Conservation (phyloP, 169 alveolate species). For the Eimeria sp. region DNA sequence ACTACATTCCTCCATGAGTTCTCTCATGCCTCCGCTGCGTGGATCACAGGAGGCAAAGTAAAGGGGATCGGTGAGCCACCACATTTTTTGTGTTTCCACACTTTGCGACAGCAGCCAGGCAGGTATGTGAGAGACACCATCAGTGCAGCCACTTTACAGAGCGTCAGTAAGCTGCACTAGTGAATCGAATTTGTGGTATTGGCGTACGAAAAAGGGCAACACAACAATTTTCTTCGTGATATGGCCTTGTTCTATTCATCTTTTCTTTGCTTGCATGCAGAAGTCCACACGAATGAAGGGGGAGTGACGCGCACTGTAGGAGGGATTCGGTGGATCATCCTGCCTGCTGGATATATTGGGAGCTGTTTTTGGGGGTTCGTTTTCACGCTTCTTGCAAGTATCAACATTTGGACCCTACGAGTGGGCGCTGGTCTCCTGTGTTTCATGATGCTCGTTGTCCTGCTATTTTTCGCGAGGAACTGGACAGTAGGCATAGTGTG, state of each 20-base stretch:
- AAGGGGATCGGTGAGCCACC: slow-evolving; percentile 86
- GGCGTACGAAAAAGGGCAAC: not conserved
- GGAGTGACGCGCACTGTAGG: slow-evolving; percentile 88
- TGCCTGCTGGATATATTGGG: slow-evolving; percentile 90
- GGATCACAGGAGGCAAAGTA: slow-evolving; percentile 89
- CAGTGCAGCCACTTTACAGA: not conserved
- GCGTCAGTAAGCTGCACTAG: not conserved
- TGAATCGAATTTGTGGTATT: not conserved
- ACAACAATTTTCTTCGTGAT: too few species aligned
- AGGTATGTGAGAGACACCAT: not conserved
- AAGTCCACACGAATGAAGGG: slow-evolving; percentile 88
- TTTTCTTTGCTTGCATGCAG: slow-evolving; percentile 74
- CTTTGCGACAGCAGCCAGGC: not conserved
- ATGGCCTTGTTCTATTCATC: not conserved
- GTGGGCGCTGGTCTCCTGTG: slow-evolving; percentile 86
- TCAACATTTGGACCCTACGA: slow-evolving; percentile 86
- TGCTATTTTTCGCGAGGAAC: slow-evolving; percentile 86
- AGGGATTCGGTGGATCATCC: slow-evolving; percentile 84
- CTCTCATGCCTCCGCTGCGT: slow-evolving; percentile 89
- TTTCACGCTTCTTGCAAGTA: slow-evolving; percentile 86
- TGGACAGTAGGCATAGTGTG: slow-evolving; percentile 85
- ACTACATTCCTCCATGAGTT: slow-evolving; percentile 90
- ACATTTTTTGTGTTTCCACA: not conserved
- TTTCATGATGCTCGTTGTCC: slow-evolving; percentile 85
- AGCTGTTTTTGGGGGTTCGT: slow-evolving; percentile 88